Conservation (phyloP, 768 basidiomycete species). For the Lactifluus echinatus region DNA sequence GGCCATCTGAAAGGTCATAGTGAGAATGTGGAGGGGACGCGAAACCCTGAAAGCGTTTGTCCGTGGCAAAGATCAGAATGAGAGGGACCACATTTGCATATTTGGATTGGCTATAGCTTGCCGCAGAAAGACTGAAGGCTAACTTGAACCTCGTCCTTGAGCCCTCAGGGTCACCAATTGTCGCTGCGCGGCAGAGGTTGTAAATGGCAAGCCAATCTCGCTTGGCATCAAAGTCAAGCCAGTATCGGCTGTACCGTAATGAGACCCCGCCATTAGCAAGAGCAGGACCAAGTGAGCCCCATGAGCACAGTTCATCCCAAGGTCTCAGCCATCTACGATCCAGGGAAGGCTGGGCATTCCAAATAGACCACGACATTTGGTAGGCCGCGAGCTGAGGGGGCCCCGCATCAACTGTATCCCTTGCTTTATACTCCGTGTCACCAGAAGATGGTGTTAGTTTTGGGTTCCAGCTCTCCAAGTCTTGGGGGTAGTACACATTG, state of each 20-base stretch:
- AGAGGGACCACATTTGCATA: background rate
- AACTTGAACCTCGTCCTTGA: background rate
- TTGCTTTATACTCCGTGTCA: background rate
- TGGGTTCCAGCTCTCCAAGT: background rate
- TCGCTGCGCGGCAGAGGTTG: background rate
- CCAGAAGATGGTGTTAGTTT: background rate
- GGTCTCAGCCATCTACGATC: background rate
- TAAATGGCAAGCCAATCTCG: slow-evolving; percentile 9
- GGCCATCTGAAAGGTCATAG: slow-evolving; percentile 2
- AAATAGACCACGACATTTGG: slow-evolving; percentile 1
- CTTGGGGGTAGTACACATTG: background rate
- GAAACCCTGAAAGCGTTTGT: background rate
- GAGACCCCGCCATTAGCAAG: background rate
- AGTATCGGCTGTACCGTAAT: slow-evolving; percentile 1
- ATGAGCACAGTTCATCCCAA: background rate
- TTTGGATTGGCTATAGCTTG: background rate
- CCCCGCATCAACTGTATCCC: background rate
- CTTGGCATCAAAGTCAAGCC: slow-evolving; percentile 4
- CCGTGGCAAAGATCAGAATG: background rate
- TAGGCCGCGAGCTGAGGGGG: background rate
- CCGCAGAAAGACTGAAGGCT: background rate
- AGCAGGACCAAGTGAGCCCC: background rate
- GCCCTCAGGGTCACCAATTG: background rate
- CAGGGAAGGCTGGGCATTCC: background rate
- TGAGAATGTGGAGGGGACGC: background rate